A percentile compares a stretch with the other conserved stretches of the same genome.
phyloP scores from a whole-genome alignment of 345 rosid genomes.

The Rhodamnia rubescens region DNA sequence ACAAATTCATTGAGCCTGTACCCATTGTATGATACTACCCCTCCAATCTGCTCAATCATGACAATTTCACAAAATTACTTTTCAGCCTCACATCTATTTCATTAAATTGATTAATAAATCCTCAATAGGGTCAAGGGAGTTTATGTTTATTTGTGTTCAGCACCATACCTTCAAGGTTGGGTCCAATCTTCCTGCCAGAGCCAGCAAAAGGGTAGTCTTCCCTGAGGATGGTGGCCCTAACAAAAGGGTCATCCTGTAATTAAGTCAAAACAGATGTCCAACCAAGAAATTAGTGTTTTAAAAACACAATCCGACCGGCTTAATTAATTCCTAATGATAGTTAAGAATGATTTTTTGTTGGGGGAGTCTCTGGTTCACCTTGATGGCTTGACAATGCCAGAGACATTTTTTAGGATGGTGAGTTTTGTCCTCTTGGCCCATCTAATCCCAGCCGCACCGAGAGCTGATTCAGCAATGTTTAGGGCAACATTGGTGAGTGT shows the following conservation, averaged over 20 bases:
- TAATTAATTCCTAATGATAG: neutral
- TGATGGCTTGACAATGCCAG: slow-evolving; percentile 64
- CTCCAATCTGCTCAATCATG: slow-evolving; percentile 39
- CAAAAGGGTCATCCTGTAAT: slow-evolving; percentile 55
- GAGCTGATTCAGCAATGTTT: slow-evolving; percentile 53
- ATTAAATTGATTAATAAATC: neutral
- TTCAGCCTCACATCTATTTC: neutral
- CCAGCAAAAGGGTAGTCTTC: slow-evolving; percentile 69
- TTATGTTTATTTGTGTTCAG: neutral
- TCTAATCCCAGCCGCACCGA: slow-evolving; percentile 40
- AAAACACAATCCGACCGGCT: neutral
- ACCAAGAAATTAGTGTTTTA: neutral
- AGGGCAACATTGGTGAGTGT: slow-evolving; percentile 53
- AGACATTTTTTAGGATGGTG: slow-evolving; percentile 69
- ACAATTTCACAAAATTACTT: neutral
- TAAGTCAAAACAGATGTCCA: neutral
- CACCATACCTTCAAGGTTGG: slow-evolving; percentile 36
- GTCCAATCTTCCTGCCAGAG: slow-evolving; percentile 76
- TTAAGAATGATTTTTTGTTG: neutral
- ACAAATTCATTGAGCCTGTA: slow-evolving; percentile 52
- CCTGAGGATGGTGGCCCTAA: slow-evolving; percentile 93
- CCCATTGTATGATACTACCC: slow-evolving; percentile 70
- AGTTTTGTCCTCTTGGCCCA: slow-evolving; percentile 57
- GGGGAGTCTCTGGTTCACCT: slow-evolving; percentile 20
- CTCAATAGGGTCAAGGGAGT: neutral